Percentiles rank a stretch among this genome's conserved stretches.
phyloP scores from a whole-genome alignment of 768 basidiomycete genomes.

The Mycena chlorophos region DNA sequence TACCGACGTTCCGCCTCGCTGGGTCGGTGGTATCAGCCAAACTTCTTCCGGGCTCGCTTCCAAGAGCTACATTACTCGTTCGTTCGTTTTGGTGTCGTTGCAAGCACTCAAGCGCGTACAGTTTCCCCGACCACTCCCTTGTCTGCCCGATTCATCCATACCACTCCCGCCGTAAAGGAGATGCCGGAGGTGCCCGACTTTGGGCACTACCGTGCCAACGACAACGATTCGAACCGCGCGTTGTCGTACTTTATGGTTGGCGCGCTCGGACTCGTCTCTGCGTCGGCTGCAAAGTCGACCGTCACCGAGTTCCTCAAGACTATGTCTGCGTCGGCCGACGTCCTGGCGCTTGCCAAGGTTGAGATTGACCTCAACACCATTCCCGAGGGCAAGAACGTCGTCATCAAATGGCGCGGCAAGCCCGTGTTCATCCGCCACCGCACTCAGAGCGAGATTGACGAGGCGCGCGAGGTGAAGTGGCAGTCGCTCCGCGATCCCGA shows the following conservation, averaged over 20 bases:
- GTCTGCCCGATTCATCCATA: constrained; percentile 76
- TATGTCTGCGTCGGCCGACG: constrained; percentile 97
- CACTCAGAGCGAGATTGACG: constrained; percentile 86
- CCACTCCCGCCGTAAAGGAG: constrained; percentile 66
- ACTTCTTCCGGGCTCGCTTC: constrained; percentile 58
- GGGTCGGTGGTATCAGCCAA: constrained; percentile 58
- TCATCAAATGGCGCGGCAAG: constrained; percentile 99
- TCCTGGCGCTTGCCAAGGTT: constrained; percentile 96
- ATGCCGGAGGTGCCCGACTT: constrained; percentile 89
- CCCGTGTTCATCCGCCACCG: constrained; percentile 99
- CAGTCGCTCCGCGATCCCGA: constrained; percentile 90
- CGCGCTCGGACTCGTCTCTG: constrained; percentile 88
- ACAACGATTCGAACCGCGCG: constrained; percentile 66
- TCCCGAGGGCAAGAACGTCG: constrained; percentile 96
- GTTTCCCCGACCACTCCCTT: constrained; percentile 55
- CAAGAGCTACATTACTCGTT: constrained; percentile 65
- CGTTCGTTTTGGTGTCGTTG: constrained; percentile 25
- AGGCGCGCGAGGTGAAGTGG: constrained; percentile 84
- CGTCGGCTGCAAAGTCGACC: constrained; percentile 90
- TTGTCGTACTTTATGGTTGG: constrained; percentile 91
- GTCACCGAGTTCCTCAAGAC: constrained; percentile 93
- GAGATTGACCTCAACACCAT: constrained; percentile 89
- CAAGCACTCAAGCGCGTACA: constrained; percentile 24
- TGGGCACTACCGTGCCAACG: constrained; percentile 72
- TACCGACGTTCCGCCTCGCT: constrained; percentile 61